Evolutionary conservation across 2,329 filamentous ascomycete species (phyloP).

Genomic region (Trichophyton benhamiae): DNA sequence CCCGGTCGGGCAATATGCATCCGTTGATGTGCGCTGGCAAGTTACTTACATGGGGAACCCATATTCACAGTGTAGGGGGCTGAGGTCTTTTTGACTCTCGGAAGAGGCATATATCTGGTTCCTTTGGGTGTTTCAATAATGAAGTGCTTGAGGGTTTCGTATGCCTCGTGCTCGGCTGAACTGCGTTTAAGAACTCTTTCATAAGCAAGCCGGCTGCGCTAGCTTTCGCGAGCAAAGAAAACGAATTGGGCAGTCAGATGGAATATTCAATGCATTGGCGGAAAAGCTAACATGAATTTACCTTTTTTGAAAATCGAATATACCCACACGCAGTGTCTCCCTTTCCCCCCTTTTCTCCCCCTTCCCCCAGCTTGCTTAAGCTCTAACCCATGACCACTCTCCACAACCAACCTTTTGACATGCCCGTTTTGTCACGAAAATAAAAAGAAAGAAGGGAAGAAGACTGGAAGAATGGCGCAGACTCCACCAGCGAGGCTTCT

Average conservation of each 20-base stretch:
- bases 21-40: not conserved
- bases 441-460: not conserved
- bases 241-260: not conserved
- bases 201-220: not conserved
- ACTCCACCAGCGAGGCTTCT: not conserved
- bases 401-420: not conserved
- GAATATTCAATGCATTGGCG: not conserved
- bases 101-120: not conserved
- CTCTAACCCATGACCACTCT: not conserved
- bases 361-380: not conserved
- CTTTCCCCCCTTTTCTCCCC: not conserved
- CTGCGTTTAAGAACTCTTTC: not conserved
- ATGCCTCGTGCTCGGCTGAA: not conserved
- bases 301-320: not conserved
- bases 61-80: not conserved
- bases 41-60: not conserved
- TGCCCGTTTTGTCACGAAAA: not conserved
- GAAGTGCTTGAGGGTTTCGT: not conserved
- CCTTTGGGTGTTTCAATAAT: not conserved
- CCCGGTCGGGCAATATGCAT: not conserved
- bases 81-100: not conserved
- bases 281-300: not conserved
- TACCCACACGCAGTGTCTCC: not conserved
- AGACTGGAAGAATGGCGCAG: not conserved
- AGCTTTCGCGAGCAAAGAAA: not conserved